These are phyloP conservation scores for Zelopaecilomyces penicillatus DNA, from an alignment of 2,329 filamentous ascomycete species.

Conservation along the genomic window DNA sequence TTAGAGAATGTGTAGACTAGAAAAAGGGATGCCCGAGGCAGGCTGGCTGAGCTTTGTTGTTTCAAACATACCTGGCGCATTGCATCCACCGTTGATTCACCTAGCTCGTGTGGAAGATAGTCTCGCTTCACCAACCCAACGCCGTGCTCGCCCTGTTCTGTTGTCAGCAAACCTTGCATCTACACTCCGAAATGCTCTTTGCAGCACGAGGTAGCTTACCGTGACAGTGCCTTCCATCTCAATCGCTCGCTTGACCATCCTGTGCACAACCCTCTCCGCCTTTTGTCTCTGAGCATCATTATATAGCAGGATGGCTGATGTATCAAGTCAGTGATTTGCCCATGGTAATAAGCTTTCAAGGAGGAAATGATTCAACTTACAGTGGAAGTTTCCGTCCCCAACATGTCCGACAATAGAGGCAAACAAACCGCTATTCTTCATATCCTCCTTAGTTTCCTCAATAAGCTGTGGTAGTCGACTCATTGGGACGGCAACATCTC, in stretches of 20 bases:
- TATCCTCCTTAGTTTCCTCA: slow-evolving; percentile 54
- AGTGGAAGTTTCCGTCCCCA: slow-evolving; percentile 73
- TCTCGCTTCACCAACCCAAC: slow-evolving; percentile 79
- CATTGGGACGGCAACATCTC: slow-evolving; percentile 78
- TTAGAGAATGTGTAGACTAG: too few species aligned
- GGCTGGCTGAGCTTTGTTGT: background rate
- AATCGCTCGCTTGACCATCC: slow-evolving; percentile 79
- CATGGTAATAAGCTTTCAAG: background rate
- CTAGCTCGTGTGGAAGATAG: slow-evolving; percentile 71
- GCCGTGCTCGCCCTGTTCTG: slow-evolving; percentile 63
- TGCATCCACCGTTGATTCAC: slow-evolving; percentile 63
- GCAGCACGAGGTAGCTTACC: slow-evolving; percentile 24
- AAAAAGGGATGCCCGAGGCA: background rate
- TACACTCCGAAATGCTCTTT: background rate
- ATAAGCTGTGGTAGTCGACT: slow-evolving; percentile 66
- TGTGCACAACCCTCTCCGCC: slow-evolving; percentile 65
- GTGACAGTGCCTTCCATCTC: slow-evolving; percentile 81
- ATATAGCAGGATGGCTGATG: slow-evolving; percentile 45
- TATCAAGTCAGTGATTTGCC: background rate
- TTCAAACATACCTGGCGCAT: slow-evolving; percentile 62
- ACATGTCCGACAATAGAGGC: slow-evolving; percentile 60
- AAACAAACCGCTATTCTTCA: slow-evolving; percentile 34
- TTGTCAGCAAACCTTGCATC: background rate
- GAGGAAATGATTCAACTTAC: slow-evolving; percentile 21
- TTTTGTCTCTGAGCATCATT: slow-evolving; percentile 58